Percentiles rank a stretch among this genome's conserved stretches.
Conservation (phyloP, 192 early-diverging fungal species). For the Linderina pennispora region DNA sequence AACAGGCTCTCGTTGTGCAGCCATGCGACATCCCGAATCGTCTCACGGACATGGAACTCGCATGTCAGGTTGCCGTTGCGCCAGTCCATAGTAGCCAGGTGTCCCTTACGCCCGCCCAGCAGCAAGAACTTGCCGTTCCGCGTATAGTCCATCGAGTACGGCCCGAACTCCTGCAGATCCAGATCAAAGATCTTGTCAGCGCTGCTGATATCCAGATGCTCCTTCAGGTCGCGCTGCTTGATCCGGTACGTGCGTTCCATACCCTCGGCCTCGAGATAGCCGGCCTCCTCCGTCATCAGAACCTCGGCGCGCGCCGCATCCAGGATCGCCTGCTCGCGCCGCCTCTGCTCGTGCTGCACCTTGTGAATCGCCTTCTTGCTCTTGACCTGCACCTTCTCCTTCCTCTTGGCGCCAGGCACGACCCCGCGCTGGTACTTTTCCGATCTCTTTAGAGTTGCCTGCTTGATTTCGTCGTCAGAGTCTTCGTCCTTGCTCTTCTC, state of each 20-base stretch:
- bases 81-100: conserved; percentile 92
- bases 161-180: conserved; percentile 72
- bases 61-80: conserved; percentile 63
- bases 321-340: conserved; percentile 57
- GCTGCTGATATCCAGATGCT: conserved; percentile 70
- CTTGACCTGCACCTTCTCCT: conserved; percentile 17
- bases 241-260: conserved; percentile 88
- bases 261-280: conserved; percentile 82
- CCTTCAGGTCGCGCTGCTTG: conserved; percentile 58
- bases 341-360: conserved; percentile 55
- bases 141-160: conserved; percentile 87
- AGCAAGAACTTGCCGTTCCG: conserved; percentile 73
- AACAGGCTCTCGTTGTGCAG: conserved; percentile 93
- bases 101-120: conserved; percentile 76
- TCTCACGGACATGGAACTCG: conserved; percentile 86
- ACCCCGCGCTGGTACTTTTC: conserved; percentile 34
- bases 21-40: conserved; percentile 89
- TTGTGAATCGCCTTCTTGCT: conserved; percentile 69
- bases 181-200: conserved; percentile 76
- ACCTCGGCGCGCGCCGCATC: conserved; percentile 74
- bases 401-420: neutral
- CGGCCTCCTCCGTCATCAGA: conserved; percentile 68
- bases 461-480: conserved; percentile 3
- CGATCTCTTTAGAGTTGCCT: conserved; percentile 6
- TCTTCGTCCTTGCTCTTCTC: conserved; percentile 1